Conservation (phyloP, 768 basidiomycete species). For the Leccinum subgranulosum region DNA sequence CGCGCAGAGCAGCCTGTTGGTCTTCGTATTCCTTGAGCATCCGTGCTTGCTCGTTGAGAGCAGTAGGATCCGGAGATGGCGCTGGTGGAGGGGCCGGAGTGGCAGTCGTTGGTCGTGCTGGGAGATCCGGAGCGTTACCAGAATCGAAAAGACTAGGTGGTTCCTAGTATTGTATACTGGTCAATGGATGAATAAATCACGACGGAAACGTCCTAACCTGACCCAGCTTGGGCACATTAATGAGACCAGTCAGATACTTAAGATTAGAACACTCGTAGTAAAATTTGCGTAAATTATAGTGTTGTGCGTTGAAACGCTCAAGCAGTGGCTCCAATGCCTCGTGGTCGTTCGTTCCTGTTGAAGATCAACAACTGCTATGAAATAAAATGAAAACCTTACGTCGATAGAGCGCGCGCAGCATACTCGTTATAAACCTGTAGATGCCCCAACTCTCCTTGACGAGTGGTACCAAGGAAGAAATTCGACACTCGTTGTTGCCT, state of each 20-base stretch:
- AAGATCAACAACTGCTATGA: conserved; percentile 1
- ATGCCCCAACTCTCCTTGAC: conserved; percentile 99
- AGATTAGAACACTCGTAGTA: conserved; percentile 99
- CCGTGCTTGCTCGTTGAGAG: conserved; percentile 85
- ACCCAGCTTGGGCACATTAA: conserved; percentile 97
- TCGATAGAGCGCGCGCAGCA: conserved; percentile 96
- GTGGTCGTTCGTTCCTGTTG: conserved; percentile 77
- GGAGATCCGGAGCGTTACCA: conserved; percentile 82
- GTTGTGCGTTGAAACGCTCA: conserved; percentile 86
- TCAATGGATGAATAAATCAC: background rate
- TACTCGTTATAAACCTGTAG: conserved; percentile 97
- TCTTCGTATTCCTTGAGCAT: conserved; percentile 97
- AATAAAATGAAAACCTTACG: conserved; percentile 45
- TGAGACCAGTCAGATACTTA: conserved; percentile 94
- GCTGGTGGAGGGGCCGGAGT: conserved; percentile 68
- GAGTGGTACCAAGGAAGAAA: conserved; percentile 91
- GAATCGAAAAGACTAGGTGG: conserved; percentile 91
- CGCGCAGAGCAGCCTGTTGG: conserved; percentile 84
- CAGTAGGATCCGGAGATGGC: conserved; percentile 65
- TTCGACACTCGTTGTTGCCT: conserved; percentile 91
- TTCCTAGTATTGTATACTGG: conserved; percentile 51
- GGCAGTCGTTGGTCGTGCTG: conserved; percentile 64
- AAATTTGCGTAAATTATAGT: conserved; percentile 91
- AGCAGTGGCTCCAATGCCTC: conserved; percentile 89
- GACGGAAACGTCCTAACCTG: conserved; percentile 34